Evolutionary conservation across 2,329 filamentous ascomycete species (phyloP).

Genomic region (Neonectria punicea): DNA sequence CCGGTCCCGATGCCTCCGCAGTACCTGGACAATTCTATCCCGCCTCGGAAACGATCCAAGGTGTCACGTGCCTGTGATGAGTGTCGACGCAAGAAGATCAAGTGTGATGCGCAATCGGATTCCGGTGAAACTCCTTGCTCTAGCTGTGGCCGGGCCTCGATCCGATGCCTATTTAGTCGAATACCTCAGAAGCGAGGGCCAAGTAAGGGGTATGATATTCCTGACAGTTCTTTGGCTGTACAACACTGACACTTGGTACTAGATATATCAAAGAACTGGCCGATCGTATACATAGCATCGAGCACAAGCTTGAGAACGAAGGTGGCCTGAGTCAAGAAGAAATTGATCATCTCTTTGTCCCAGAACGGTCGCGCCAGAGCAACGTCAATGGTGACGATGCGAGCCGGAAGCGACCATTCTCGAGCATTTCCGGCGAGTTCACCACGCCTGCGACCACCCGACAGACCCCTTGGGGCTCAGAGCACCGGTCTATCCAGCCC

Average conservation of each 20-base stretch:
- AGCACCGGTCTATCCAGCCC: conserved; percentile 57
- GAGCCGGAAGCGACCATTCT: conserved; percentile 59
- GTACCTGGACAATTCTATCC: conserved; percentile 66
- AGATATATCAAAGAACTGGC: conserved; percentile 93
- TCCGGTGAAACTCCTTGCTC: conserved; percentile 79
- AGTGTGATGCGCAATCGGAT: conserved; percentile 85
- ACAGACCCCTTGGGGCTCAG: conserved; percentile 59
- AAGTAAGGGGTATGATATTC: conserved; percentile 77
- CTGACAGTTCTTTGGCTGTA: background rate
- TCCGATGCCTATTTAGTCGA: conserved; percentile 85
- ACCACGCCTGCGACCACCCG: conserved; percentile 54
- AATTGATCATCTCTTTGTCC: conserved; percentile 56
- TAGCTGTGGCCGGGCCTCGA: conserved; percentile 81
- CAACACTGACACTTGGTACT: conserved; percentile 26
- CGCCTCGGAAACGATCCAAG: conserved; percentile 82
- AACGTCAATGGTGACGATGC: conserved; percentile 44
- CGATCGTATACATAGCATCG: conserved; percentile 83
- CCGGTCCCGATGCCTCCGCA: conserved; percentile 51
- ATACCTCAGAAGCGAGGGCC: conserved; percentile 90
- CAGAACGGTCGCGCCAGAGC: conserved; percentile 48
- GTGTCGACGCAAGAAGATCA: conserved; percentile 88
- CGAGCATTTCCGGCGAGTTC: conserved; percentile 58
- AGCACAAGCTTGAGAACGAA: conserved; percentile 76
- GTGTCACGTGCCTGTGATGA: conserved; percentile 91
- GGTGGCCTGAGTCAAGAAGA: conserved; percentile 55